Base-by-base conservation (phyloP, 2,329 filamentous ascomycete species). In the Colletotrichum truncatum region DNA sequence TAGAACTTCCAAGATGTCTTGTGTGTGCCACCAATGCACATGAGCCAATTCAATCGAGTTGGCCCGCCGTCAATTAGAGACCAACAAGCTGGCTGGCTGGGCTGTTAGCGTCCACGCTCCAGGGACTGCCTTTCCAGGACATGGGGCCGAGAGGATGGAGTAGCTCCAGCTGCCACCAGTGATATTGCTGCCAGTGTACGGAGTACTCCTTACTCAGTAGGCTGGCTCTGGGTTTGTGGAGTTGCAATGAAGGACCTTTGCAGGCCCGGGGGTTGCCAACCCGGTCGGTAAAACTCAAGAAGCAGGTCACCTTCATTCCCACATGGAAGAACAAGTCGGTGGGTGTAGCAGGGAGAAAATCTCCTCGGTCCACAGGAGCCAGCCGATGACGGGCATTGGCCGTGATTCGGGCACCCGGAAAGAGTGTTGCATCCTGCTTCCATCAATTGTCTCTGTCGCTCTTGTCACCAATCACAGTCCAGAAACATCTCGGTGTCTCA, bases 21-120 rank as follows among this genome's bases (percentile, higher is more conserved):
- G 23, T 34, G 39, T 34, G 49, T 46, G 59, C 52, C 59, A 49
- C 59, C 39, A 28, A 55, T 41, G 18, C 25, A 51, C 52, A 51
- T 58, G 59, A 51, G 53, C 52, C 52, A 32, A 39, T 38, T 54
- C 56, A 48, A 18, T 65, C 18, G 32, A 48, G 23, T 9, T 43
- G 21, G 32, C 57, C 21, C 25, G 56, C 56, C 48, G 16, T 62
- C 48, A 49, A 41, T 23, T 14, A 36, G 62, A 39, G 41, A 54
- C 38, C 26, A 39, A 16, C 39, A 16, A n/a, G n/a, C n/a, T n/a
- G n/a, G n/a, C n/a, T 28, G 28, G 54, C 36, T 52, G 45, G 60
- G 16, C 25, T 48, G 28, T 4, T 53, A 62, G 48, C 43, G 49
- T 62, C 25, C 34, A 55, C 34, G 48, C 49, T 38, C 28, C 43